Base-by-base conservation (phyloP, 139 green algal species). In the Micromonas commoda region DNA sequence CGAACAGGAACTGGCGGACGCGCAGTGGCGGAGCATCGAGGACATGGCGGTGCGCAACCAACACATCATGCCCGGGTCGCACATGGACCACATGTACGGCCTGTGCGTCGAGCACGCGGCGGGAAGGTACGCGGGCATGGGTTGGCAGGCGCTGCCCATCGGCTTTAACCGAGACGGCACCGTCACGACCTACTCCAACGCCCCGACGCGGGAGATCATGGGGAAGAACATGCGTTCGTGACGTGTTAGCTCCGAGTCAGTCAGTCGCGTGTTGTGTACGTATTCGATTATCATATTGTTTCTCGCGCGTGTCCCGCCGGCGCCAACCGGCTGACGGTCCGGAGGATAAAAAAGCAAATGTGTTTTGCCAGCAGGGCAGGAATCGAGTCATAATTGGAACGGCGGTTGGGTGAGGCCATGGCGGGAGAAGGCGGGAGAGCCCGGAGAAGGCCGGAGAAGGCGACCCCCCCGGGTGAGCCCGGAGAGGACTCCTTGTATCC, bases 51-150 rank as follows among this genome's bases (percentile, higher is more conserved):
- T n/a, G 45, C 45, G 16, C 45, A 57, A 57, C 45, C 45, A 9
- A 16, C 45, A 57, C 45, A 90, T 31, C 84, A 90, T 77, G 86
- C 86, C 1, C 67, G 84, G 0, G 80, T 80, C 19, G 76, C 83
- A 86, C 72, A 79, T 91, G 35, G 90, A 91, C 68, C 73, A 84
- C 16, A 85, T 83, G 38, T 79, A 89, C 57, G 26, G 63, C 63
- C 26, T 32, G 9, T 69, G 63, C 26, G 63, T 13, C 26, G 16
- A 69, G 63, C 9, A 69, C 63, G 63, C 29, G 26, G 63, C 6
- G 29, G 63, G 45, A 16, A 57, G 45, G 45, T 16, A 23, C 45
- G 45, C 45, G 45, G 16, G 45, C 9, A 57, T 57, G 45, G 45
- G 45, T 9, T 57, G 45, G 45, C 45, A 57, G 45, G 9, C 45